These are phyloP conservation scores for Arthrinium phaeospermum DNA, from an alignment of 2,329 filamentous ascomycete genomes.

Conservation along the genomic window DNA sequence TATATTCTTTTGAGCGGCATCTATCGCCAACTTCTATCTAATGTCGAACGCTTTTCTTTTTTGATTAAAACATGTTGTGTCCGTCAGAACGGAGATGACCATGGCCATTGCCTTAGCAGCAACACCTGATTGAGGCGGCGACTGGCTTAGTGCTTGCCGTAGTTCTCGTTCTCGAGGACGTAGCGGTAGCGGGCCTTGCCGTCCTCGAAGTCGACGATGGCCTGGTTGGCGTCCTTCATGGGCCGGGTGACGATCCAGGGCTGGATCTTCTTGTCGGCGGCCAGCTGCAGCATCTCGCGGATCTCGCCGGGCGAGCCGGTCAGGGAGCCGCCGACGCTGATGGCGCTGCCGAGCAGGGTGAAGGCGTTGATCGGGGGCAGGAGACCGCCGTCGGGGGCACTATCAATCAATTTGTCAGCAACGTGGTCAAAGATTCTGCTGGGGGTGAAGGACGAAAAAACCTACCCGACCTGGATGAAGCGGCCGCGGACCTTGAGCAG, in stretches of 20 bases:
- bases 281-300: slow-evolving; percentile 65
- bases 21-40: neutral
- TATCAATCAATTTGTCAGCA: neutral
- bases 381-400: slow-evolving; percentile 61
- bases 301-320: slow-evolving; percentile 64
- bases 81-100: neutral
- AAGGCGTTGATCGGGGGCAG: slow-evolving; percentile 58
- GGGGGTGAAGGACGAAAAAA: no score
- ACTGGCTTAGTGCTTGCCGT: slow-evolving; percentile 32
- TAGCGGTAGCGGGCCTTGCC: slow-evolving; percentile 61
- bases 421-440: no score
- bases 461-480: slow-evolving; percentile 26
- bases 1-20: neutral
- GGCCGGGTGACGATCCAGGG: slow-evolving; percentile 61
- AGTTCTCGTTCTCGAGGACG: slow-evolving; percentile 52
- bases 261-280: slow-evolving; percentile 61
- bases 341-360: slow-evolving; percentile 61
- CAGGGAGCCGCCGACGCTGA: slow-evolving; percentile 53
- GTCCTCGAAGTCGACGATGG: slow-evolving; percentile 60
- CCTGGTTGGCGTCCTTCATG: slow-evolving; percentile 64
- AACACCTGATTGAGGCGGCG: neutral
- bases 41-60: neutral
- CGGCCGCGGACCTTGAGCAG: slow-evolving; percentile 24
- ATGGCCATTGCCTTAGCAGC: no score
- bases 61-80: neutral